phyloP scores from a whole-genome alignment of 1,284 basidiomycete genomes.

The Anthracocystis panici-leucophaei region DNA sequence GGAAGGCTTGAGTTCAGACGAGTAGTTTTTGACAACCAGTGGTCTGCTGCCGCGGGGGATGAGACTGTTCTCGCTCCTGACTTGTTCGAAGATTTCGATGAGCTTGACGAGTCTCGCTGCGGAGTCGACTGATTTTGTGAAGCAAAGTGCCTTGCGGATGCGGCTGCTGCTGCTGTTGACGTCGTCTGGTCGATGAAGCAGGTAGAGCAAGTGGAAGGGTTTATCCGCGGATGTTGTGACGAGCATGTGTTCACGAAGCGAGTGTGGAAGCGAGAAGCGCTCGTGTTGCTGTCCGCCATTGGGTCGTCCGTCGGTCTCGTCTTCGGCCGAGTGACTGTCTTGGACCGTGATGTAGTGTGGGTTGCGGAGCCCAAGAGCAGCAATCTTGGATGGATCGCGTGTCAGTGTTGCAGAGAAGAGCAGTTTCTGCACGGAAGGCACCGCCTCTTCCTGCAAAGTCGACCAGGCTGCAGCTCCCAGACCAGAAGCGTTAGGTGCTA shows the following conservation, averaged over 20 bases:
- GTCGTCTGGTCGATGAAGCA: slow-evolving; percentile 75
- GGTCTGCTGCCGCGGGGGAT: slow-evolving; percentile 67
- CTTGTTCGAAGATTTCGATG: slow-evolving; percentile 81
- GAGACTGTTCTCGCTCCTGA: slow-evolving; percentile 35
- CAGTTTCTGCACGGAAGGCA: slow-evolving; percentile 82
- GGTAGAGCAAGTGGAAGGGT: slow-evolving; percentile 88
- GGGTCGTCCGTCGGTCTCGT: slow-evolving; percentile 38
- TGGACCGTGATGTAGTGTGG: slow-evolving; percentile 90
- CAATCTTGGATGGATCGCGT: slow-evolving; percentile 90
- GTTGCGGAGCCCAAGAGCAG: slow-evolving; percentile 80
- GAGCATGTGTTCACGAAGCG: slow-evolving; percentile 76
- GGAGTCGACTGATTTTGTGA: slow-evolving; percentile 95
- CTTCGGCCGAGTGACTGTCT: slow-evolving; percentile 63
- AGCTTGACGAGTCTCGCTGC: slow-evolving; percentile 84
- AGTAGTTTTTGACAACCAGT: slow-evolving; percentile 74
- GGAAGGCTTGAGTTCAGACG: slow-evolving; percentile 81
- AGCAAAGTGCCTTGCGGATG: slow-evolving; percentile 83
- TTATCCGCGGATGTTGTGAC: slow-evolving; percentile 84
- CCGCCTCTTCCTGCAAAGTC: slow-evolving; percentile 35
- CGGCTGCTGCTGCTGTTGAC: not conserved
- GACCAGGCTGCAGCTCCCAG: slow-evolving; percentile 25
- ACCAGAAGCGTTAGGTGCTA: slow-evolving; percentile 10
- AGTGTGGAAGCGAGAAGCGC: slow-evolving; percentile 60
- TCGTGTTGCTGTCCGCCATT: slow-evolving; percentile 48
- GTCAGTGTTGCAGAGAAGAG: slow-evolving; percentile 97